phyloP scores from a whole-genome alignment of 345 rosid species.

The Leavenworthia alabamica region DNA sequence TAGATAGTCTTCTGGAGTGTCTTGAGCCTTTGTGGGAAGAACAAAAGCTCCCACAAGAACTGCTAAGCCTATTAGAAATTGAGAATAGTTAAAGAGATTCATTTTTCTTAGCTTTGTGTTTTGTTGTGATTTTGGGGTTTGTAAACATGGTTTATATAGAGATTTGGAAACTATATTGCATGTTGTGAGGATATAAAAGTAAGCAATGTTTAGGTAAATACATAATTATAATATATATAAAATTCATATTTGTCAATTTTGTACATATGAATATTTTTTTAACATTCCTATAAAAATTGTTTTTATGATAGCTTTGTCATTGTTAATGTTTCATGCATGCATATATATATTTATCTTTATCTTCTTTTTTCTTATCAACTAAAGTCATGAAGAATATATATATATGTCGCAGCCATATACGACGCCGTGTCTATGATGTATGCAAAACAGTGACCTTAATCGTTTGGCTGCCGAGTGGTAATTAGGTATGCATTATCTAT shows the following conservation, averaged over 20 bases:
- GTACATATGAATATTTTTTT: background rate
- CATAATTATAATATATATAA: background rate
- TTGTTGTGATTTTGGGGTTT: background rate
- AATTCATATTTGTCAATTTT: background rate
- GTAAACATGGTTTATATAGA: constrained; percentile 8
- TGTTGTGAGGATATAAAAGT: background rate
- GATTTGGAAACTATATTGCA: background rate
- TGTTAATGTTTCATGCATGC: background rate
- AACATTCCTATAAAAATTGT: background rate
- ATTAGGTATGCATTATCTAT: too few relatives aligned
- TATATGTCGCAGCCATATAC: background rate
- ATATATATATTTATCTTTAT: background rate
- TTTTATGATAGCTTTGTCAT: background rate
- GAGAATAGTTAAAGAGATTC: background rate
- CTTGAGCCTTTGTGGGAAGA: constrained; percentile 19
- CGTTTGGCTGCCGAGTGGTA: too few relatives aligned
- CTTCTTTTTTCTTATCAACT: background rate
- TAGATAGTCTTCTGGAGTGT: constrained; percentile 18
- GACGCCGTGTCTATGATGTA: background rate
- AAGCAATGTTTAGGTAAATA: background rate
- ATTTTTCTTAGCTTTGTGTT: constrained; percentile 2
- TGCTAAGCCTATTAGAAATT: background rate
- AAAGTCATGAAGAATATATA: background rate
- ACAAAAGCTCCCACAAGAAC: constrained; percentile 13
- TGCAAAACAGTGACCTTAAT: background rate